These are phyloP conservation scores for Neonectria ditissima DNA, from an alignment of 2,329 filamentous ascomycete species.

Conservation along the genomic window DNA sequence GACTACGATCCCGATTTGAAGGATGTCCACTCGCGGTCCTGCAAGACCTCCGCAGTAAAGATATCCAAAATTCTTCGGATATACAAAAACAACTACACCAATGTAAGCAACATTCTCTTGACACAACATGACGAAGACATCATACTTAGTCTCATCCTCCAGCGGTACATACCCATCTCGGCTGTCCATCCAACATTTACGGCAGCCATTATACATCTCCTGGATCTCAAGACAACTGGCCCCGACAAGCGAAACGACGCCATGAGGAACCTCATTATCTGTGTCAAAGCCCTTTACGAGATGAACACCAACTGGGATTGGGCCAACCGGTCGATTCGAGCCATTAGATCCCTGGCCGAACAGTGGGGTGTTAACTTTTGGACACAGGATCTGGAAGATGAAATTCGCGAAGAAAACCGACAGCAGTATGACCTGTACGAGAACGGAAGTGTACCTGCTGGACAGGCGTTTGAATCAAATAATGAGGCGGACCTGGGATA, in stretches of 20 bases:
- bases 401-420: constrained; percentile 25
- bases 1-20: constrained; percentile 32
- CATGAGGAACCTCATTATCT: constrained; percentile 28
- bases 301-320: constrained; percentile 38
- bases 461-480: neutral
- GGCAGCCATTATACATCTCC: constrained; percentile 33
- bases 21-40: constrained; percentile 32
- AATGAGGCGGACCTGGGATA: constrained; percentile 4
- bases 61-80: constrained; percentile 32
- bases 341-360: constrained; percentile 27
- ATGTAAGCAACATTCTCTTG: neutral
- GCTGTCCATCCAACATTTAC: constrained; percentile 34
- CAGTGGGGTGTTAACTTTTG: constrained; percentile 33
- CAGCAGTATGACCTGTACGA: constrained; percentile 34
- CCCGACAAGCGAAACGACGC: constrained; percentile 12
- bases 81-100: constrained; percentile 34
- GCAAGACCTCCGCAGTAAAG: constrained; percentile 25
- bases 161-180: constrained; percentile 32
- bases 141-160: neutral
- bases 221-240: constrained; percentile 24
- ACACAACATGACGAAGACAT: neutral
- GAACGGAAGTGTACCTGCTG: constrained; percentile 10
- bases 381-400: constrained; percentile 24
- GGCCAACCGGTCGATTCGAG: constrained; percentile 32
- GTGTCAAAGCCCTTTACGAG: constrained; percentile 30